phyloP scores from a whole-genome alignment of 1,284 basidiomycete genomes.

The Ganoderma meredithae region DNA sequence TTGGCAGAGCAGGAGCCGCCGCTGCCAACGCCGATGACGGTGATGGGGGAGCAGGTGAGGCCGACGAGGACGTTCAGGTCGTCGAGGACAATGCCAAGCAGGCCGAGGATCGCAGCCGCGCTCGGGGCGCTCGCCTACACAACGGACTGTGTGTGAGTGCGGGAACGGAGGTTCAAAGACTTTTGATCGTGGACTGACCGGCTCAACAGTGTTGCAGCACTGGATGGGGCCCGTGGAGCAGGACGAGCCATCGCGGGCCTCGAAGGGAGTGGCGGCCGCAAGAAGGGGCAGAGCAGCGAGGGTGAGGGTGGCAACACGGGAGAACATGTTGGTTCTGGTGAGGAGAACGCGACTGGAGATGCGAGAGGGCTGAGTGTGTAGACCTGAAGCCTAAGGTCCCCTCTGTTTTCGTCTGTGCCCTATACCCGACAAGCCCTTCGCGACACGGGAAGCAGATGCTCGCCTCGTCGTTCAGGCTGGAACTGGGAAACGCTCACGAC shows the following conservation, averaged over 20 bases:
- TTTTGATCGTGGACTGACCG: constrained; percentile 23
- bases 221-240: constrained; percentile 34
- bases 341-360: not conserved
- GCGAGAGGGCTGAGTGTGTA: constrained; percentile 8
- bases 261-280: constrained; percentile 40
- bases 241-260: not conserved
- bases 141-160: not conserved
- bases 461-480: not conserved
- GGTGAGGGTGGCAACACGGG: constrained; percentile 26
- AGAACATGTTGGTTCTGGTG: constrained; percentile 20
- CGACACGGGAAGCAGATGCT: not conserved
- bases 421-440: not conserved
- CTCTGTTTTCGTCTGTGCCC: not conserved
- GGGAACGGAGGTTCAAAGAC: not conserved
- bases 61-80: constrained; percentile 31
- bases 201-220: constrained; percentile 36
- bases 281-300: constrained; percentile 36
- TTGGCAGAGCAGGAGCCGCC: constrained; percentile 18
- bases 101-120: constrained; percentile 18
- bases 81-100: constrained; percentile 32
- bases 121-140: constrained; percentile 11
- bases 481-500: not conserved
- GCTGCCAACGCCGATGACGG: constrained; percentile 26
- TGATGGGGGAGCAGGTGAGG: constrained; percentile 35
- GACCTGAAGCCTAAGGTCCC: constrained; percentile 19